A percentile compares a stretch with the other conserved stretches of the same genome.
Evolutionary conservation across 2,329 filamentous ascomycete genomes (phyloP).

Genomic region (Immersiporthe knoxdaviesiana): DNA sequence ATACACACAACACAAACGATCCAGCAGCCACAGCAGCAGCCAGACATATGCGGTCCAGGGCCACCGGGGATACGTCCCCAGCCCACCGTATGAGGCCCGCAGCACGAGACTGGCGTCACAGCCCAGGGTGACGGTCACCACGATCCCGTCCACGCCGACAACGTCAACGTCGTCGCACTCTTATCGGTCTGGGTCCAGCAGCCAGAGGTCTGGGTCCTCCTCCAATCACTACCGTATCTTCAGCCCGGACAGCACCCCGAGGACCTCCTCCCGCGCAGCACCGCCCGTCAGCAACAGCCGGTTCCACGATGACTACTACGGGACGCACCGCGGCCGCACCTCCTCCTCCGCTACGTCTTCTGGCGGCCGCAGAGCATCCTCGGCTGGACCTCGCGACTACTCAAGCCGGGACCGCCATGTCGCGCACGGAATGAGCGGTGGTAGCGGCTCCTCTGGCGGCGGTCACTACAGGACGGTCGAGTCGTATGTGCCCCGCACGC

Average conservation of each 20-base stretch:
- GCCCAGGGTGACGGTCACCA: slow-evolving; percentile 1
- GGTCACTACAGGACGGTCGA: neutral
- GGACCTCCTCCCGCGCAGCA: neutral
- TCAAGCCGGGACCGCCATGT: neutral
- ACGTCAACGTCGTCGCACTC: slow-evolving; percentile 9
- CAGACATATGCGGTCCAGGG: neutral
- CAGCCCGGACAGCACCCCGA: neutral
- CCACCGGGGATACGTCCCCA: neutral
- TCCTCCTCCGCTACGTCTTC: neutral
- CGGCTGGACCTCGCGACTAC: neutral
- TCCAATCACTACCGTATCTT: slow-evolving; percentile 5
- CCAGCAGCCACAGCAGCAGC: neutral
- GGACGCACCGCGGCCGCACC: neutral
- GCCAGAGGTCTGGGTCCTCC: slow-evolving; percentile 1
- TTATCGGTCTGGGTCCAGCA: slow-evolving; percentile 2
- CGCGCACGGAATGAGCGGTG: neutral
- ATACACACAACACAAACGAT: neutral
- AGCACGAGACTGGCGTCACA: neutral
- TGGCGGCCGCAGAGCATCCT: neutral
- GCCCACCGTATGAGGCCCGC: neutral
- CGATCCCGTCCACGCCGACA: slow-evolving; percentile 3
- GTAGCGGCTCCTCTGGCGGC: neutral
- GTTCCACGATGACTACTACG: slow-evolving; percentile 10
- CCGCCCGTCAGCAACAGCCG: slow-evolving; percentile 10
- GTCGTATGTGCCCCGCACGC: neutral